A percentile compares a stretch with the other conserved stretches of the same genome.
phyloP scores from a whole-genome alignment of 305 asterid genomes.

The Petunia hybrid region DNA sequence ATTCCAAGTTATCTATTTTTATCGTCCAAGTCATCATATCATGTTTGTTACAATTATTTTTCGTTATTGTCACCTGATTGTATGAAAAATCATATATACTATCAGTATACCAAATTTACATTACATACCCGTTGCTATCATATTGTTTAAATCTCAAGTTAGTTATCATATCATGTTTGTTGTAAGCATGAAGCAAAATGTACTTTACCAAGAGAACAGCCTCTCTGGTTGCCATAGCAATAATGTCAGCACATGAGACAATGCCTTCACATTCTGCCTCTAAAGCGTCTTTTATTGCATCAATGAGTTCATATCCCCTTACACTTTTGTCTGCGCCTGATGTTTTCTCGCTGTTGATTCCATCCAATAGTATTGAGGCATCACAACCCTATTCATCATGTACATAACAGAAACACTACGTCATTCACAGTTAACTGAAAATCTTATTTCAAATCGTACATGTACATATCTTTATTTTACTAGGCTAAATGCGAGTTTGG shows the following conservation, averaged over 20 bases:
- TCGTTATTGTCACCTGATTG: no score
- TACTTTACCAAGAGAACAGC: conserved; percentile 55
- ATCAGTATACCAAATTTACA: no score
- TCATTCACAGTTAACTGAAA: no score
- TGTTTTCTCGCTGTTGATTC: conserved; percentile 40
- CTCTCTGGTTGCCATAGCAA: conserved; percentile 64
- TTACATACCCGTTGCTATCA: no score
- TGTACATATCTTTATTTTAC: no score
- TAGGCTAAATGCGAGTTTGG: no score
- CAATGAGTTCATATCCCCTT: conserved; percentile 27
- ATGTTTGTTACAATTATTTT: no score
- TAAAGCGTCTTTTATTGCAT: conserved; percentile 30
- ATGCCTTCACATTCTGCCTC: conserved; percentile 36
- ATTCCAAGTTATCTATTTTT: no score
- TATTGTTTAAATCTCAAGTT: neutral
- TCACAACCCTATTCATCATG: conserved; percentile 56
- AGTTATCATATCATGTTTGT: neutral
- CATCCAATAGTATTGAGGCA: conserved; percentile 63
- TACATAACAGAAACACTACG: neutral
- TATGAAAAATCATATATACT: no score
- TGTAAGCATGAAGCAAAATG: neutral
- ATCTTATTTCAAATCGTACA: no score
- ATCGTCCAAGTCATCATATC: no score
- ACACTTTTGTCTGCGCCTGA: conserved; percentile 25
- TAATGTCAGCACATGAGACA: conserved; percentile 73